Evolutionary conservation across 164 flowering plant species (phyloP), one percentile per base, ranked within the genome.

Genomic region (Piper longum): DNA sequence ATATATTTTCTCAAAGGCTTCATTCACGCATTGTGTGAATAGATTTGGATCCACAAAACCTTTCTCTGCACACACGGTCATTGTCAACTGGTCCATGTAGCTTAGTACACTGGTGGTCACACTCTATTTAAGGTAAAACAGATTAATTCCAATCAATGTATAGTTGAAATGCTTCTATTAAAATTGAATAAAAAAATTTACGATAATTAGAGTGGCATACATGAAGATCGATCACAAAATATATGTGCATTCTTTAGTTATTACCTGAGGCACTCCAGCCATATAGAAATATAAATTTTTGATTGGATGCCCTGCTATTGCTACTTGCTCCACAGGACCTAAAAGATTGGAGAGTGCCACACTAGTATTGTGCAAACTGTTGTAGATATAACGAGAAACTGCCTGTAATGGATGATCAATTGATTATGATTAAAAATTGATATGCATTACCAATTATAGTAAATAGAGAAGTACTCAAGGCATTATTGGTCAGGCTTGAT

Each of bases 241-340:
- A 54, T 54, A 8, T 54, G n/a, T 4, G 7, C 43, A 39, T 0
- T 4, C 36, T 14, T 13, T 40, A 6, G 12, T n/a, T 41, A 14
- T 58, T 70, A 81, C 85, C 78, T 72, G 75, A 51, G 85, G 85
- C 3, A 41, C 57, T 3, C 75, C 73, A 6, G 57, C 62, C 57
- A 76, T 70, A 68, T 67, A 63, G 58, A 77, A 81, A 66, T 81
- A 81, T 6, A 79, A 48, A 57, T 79, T 77, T 16, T 57, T 72
- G 17, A 68, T 26, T 1, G 82, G 81, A 62, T 72, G 72, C 60
- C 60, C 67, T 17, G 73, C 78, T 70, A 81, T 54, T 17, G 64
- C 56, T 69, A 76, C 74, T 68, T 69, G 16, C 44, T 81, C 82
- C 8, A 61, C 41, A 1, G 82, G 85, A 1, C 85, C 85, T 7